Evolutionary conservation across 1,139 yeast genomes (phyloP), one percentile per base, ranked within the genome.

Genomic region (Candida neerlandica): DNA sequence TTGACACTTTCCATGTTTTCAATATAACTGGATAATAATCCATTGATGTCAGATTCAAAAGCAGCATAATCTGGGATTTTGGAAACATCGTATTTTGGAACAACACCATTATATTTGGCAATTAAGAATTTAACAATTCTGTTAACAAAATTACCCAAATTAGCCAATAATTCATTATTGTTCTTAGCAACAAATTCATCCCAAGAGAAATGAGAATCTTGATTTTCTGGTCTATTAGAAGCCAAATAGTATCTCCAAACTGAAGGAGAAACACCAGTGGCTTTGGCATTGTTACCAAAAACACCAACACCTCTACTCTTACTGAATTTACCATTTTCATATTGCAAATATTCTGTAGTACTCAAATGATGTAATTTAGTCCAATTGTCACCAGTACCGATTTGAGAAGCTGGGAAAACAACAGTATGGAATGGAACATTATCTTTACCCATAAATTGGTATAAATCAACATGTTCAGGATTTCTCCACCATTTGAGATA

Each of bases 381-480:
- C 98, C 98, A 94, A 43, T 77, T 64, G 52, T 92, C 95, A 26
- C 79, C 73, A 19, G 99, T 92, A 69, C 98, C 99, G 46, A 94
- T 74, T 70, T 86, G 87, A 39, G 96, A 75, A 43, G 95, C 84
- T 53, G 99, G 99, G 89, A 92, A 94, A 51, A 94, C 96, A 52
- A 95, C 99, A 1, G 97, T 88, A 65, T 94, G 99, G 89, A 94
- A 94, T 38, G 98, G 98, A 59, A 92, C 97, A 64, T 94, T 94
- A 70, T 94, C 99, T 72, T 94, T 94, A 73, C 99, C 99, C 99
- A 94, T 94, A 69, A 94, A 94, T 75, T 94, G 99, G 69, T 89
- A 91, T 57, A 95, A 76, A 58, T 88, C 75, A 55, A 94, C 97
- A 58, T 81, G 60, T 50, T 91, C 91, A 18, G 96, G 96, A 64